Conservation (phyloP, 495 filamentous ascomycete genomes). For the Cercophora samala region DNA sequence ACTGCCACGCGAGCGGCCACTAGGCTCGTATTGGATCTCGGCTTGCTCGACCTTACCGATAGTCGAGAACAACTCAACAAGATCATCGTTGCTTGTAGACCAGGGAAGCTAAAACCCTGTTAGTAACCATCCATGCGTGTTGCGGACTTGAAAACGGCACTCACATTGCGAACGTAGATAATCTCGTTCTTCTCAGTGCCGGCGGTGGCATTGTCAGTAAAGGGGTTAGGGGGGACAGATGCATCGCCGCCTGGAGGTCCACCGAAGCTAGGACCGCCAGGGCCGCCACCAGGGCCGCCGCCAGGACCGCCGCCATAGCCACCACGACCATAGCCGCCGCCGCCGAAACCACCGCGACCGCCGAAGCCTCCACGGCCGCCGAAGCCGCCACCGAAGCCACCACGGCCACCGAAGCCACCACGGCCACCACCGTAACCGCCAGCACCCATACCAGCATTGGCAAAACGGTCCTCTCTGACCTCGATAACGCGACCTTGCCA, state of each 20-base stretch:
- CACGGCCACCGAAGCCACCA: constrained; percentile 51
- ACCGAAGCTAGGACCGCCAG: constrained; percentile 43
- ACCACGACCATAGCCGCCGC: constrained; percentile 46
- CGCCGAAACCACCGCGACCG: constrained; percentile 33
- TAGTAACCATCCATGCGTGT: constrained; percentile 14
- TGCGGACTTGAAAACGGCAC: constrained; percentile 32
- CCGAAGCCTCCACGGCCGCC: constrained; percentile 49
- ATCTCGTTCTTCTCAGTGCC: constrained; percentile 77
- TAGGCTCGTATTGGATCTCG: constrained; percentile 97
- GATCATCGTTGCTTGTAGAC: constrained; percentile 97
- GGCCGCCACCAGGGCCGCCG: constrained; percentile 48
- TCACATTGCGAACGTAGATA: constrained; percentile 97
- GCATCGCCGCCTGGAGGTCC: constrained; percentile 43
- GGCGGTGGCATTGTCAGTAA: constrained; percentile 89
- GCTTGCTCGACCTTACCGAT: constrained; percentile 97
- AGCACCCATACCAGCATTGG: constrained; percentile 57
- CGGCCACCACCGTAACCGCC: constrained; percentile 46
- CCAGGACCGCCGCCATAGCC: constrained; percentile 39
- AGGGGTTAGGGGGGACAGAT: constrained; percentile 78
- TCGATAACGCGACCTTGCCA: constrained; percentile 94
- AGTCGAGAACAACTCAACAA: constrained; percentile 93
- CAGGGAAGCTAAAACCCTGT: constrained; percentile 72
- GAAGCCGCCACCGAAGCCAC: constrained; percentile 57
- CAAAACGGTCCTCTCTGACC: constrained; percentile 95
- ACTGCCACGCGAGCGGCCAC: constrained; percentile 89